phyloP scores from a whole-genome alignment of 495 filamentous ascomycete species.

The Trichoderma asperelloides region DNA sequence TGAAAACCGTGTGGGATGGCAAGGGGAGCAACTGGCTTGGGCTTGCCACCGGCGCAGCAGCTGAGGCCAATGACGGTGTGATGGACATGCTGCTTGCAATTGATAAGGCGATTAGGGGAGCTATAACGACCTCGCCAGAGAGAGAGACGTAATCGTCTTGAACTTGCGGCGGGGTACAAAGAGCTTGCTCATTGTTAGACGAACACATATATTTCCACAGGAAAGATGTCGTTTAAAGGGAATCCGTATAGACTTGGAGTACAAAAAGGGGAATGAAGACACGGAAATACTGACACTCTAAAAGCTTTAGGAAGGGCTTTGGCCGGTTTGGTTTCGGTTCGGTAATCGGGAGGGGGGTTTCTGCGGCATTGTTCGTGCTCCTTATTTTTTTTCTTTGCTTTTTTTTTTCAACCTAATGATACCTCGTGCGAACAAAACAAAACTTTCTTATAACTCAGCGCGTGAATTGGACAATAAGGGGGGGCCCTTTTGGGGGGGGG shows the following conservation, averaged over 20 bases:
- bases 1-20: conserved; percentile 28
- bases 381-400: background rate
- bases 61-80: conserved; percentile 23
- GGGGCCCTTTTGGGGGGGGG: no score
- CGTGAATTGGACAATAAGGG: background rate
- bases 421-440: background rate
- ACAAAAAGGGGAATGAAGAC: background rate
- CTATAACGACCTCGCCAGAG: conserved; percentile 12
- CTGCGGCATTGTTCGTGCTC: background rate
- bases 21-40: conserved; percentile 24
- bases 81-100: conserved; percentile 20
- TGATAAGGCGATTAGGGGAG: conserved; percentile 22
- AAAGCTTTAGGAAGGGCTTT: background rate
- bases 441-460: background rate
- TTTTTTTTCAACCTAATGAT: background rate
- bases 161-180: background rate
- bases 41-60: conserved; percentile 26
- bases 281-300: background rate
- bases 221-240: background rate
- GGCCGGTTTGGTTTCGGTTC: background rate
- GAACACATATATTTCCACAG: background rate
- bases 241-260: background rate
- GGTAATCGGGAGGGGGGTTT: background rate
- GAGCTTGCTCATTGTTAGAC: no score
- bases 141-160: background rate